Conservation (phyloP, 1,284 basidiomycete species). For the Tilletia setariae region DNA sequence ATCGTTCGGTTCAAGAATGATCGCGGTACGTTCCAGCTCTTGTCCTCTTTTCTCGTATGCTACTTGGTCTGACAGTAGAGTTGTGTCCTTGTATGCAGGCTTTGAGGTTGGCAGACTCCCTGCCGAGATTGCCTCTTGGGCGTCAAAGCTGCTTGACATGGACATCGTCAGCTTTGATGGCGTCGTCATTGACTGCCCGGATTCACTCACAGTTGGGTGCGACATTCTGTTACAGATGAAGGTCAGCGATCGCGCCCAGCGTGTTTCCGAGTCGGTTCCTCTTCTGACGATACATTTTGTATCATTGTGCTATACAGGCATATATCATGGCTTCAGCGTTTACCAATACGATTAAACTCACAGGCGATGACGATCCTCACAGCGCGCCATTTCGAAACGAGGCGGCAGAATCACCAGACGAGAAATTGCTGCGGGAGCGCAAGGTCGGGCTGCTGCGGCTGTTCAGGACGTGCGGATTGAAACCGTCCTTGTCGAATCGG, state of each 20-base stretch:
- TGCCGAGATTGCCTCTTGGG: slow-evolving; percentile 46
- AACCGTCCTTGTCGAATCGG: slow-evolving; percentile 36
- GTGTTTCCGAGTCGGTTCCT: no score
- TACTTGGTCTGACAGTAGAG: background rate
- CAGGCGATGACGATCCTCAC: background rate
- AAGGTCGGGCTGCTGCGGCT: slow-evolving; percentile 60
- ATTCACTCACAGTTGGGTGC: slow-evolving; percentile 39
- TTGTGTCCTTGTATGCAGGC: slow-evolving; percentile 18
- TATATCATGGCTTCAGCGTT: slow-evolving; percentile 15
- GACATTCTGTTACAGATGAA: slow-evolving; percentile 49
- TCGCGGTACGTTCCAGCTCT: slow-evolving; percentile 26
- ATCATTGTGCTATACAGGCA: slow-evolving; percentile 16
- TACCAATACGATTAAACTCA: slow-evolving; percentile 12
- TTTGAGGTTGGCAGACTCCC: slow-evolving; percentile 50
- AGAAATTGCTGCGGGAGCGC: slow-evolving; percentile 70
- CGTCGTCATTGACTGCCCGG: slow-evolving; percentile 45
- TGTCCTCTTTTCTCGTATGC: no score
- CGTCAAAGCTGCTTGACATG: slow-evolving; percentile 46
- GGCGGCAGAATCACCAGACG: slow-evolving; percentile 70
- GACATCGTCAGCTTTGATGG: slow-evolving; percentile 46
- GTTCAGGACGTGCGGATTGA: slow-evolving; percentile 46
- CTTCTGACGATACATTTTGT: no score
- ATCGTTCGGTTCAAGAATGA: slow-evolving; percentile 51
- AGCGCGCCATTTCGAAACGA: slow-evolving; percentile 62
- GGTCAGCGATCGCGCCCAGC: no score